Evolutionary conservation across 352 stramenopile genomes (phyloP).

Genomic region (Phytophthora macrochlamydospora): DNA sequence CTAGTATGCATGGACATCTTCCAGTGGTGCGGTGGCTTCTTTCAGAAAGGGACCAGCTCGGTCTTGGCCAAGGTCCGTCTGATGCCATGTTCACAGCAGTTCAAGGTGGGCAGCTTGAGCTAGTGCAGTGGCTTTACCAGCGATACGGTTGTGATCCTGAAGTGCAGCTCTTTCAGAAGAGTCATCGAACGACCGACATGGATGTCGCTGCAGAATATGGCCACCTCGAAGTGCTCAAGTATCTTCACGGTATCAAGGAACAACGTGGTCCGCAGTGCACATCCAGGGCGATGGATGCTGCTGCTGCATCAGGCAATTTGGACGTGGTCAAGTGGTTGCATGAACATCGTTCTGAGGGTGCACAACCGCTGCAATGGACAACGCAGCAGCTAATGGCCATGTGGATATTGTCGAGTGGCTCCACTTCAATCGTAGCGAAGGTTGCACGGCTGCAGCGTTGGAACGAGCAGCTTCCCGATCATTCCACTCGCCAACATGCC

Average conservation of each 20-base stretch:
- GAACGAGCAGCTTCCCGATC: constrained; percentile 4
- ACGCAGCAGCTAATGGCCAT: constrained; percentile 1
- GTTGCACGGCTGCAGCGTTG: constrained; percentile 6
- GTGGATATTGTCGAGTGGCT: constrained; percentile 3
- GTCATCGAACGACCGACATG: not conserved
- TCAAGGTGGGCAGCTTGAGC: not conserved
- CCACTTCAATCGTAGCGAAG: constrained; percentile 8
- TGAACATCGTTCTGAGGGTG: constrained; percentile 1
- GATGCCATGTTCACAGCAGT: not conserved
- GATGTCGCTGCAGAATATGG: constrained; percentile 9
- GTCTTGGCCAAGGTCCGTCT: not conserved
- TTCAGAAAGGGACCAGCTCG: not conserved
- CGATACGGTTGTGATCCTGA: not conserved
- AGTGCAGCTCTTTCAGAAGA: not conserved
- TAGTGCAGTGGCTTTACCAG: constrained; percentile 3
- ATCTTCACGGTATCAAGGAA: constrained; percentile 4
- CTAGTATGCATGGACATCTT: not conserved
- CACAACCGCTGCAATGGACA: constrained; percentile 1
- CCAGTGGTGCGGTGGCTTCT: not conserved
- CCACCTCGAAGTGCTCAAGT: constrained; percentile 10
- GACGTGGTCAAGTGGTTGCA: constrained; percentile 5
- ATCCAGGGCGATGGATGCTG: not conserved
- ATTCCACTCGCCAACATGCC: not conserved
- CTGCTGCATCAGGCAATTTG: not conserved
- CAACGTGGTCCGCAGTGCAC: not conserved